Base-by-base conservation (phyloP, 2,329 filamentous ascomycete genomes). In the Pseudocercospora macadamiae region DNA sequence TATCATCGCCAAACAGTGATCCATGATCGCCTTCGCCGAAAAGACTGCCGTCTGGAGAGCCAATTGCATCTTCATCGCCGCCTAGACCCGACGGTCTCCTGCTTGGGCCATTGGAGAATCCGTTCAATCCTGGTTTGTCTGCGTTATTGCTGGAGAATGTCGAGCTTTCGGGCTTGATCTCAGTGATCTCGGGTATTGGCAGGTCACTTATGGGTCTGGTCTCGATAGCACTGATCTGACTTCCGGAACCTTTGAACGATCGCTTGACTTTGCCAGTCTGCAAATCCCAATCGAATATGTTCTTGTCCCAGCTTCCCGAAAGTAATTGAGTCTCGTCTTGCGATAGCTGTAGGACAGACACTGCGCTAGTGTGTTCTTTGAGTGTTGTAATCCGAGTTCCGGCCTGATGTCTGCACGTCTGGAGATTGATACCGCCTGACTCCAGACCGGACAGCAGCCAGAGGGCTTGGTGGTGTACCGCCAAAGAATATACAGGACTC, bases 291-390 rank as follows among this genome's bases (percentile, higher is more conserved):
- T 97, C 93, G 54, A 92, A 84, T 0, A 97, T 88, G 16, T 85
- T 89, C 77, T 96, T 97, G 75, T 99, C 95, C 95, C 95, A 99
- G 72, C 92, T 93, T 3, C 95, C 95, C 30, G 92, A 97, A 7
- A 99, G 76, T 3, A 97, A 85, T 36, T 89, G 93, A 69, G 83
- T 88, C 77, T 99, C 95, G 66, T 97, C 93, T 4, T 89, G 86
- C 0, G 90, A 86, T 10, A 99, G 78, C 8, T 85, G 88, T 59
- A 99, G 77, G 4, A 96, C 91, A 18, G 92, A 96, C 16, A 99
- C 95, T 0, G 95, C 93, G 47, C 93, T 96, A 1, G 87, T 91
- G 73, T 99, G 95, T 65, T 89, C 86, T 61, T 89, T 87, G 19
- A 99, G 79, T 30, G 88, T 89, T 7, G 87, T 83, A 55, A 99